Percentiles rank a stretch among this genome's conserved stretches.
Evolutionary conservation across 805 yeast genomes (phyloP).

Genomic region (Wickerhamiella azyma): DNA sequence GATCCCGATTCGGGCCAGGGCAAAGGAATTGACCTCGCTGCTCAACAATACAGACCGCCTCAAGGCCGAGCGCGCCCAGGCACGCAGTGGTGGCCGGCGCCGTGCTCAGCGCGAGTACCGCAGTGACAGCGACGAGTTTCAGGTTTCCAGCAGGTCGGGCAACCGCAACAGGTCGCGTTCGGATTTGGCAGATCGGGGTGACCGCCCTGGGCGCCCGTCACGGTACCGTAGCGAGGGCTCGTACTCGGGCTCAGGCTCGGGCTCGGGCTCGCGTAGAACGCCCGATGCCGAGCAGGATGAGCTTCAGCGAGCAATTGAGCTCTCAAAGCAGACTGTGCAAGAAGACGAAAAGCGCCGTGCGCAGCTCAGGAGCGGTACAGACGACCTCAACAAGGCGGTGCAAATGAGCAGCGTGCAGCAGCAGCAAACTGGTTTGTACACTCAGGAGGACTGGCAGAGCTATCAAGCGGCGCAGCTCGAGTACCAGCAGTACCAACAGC

Average conservation of each 20-base stretch:
- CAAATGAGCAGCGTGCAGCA: constrained; percentile 42
- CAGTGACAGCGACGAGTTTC: constrained; percentile 1
- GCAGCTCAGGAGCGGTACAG: constrained; percentile 33
- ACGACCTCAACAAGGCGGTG: constrained; percentile 55
- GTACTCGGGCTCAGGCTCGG: constrained; percentile 8
- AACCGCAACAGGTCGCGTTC: too few species aligned
- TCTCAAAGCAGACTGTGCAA: constrained; percentile 67
- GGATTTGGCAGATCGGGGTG: too few species aligned
- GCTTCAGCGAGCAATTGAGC: constrained; percentile 65
- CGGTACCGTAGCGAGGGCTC: background rate
- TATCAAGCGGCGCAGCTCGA: constrained; percentile 16
- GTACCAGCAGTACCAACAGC: constrained; percentile 21
- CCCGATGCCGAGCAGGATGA: constrained; percentile 41
- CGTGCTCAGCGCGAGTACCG: constrained; percentile 11
- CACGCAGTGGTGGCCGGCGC: constrained; percentile 15
- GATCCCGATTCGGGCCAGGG: constrained; percentile 73
- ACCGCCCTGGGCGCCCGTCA: too few species aligned
- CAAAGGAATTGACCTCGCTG: constrained; percentile 72
- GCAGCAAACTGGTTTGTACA: constrained; percentile 26
- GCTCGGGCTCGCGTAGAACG: constrained; percentile 6
- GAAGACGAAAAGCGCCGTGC: constrained; percentile 51
- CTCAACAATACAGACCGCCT: constrained; percentile 73
- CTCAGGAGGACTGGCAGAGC: constrained; percentile 14
- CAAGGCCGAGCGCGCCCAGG: constrained; percentile 46
- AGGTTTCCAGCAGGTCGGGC: too few species aligned